Evolutionary conservation across 805 yeast species (phyloP).

Genomic region (Wickerhamia fluorescens): DNA sequence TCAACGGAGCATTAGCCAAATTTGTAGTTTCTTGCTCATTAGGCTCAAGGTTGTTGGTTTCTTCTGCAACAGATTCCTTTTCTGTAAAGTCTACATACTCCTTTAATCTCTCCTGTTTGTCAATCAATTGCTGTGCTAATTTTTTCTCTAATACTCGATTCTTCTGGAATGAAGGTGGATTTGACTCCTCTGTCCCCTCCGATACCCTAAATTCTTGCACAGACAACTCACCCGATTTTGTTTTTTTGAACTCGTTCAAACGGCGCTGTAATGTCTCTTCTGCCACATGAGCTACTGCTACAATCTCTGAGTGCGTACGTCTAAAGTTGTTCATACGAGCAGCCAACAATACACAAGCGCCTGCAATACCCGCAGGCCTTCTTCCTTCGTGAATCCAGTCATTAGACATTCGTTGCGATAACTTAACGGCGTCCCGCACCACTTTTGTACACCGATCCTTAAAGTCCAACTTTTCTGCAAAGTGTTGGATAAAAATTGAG

Average conservation of each 20-base stretch:
- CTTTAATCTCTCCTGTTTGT: conserved; percentile 1
- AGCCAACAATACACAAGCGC: conserved; percentile 88
- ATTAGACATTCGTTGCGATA: conserved; percentile 84
- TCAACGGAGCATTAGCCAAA: too few species aligned
- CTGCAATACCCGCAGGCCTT: conserved; percentile 97
- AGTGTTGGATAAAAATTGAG: conserved; percentile 85
- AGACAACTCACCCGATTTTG: conserved; percentile 67
- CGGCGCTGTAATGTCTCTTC: conserved; percentile 89
- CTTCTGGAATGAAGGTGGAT: conserved; percentile 78
- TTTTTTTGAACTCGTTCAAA: conserved; percentile 76
- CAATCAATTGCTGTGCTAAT: conserved; percentile 12
- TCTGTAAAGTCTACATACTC: conserved; percentile 1
- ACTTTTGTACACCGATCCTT: conserved; percentile 71
- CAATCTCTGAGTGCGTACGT: conserved; percentile 87
- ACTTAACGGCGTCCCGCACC: conserved; percentile 75
- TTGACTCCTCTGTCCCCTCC: conserved; percentile 35
- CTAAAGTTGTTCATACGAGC: conserved; percentile 95
- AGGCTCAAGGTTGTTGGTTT: not conserved
- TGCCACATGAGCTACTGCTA: conserved; percentile 91
- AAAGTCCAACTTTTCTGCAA: conserved; percentile 80
- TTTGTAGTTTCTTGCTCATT: not conserved
- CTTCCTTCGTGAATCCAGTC: conserved; percentile 98
- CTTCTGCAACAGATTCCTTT: conserved; percentile 1
- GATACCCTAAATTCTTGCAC: conserved; percentile 65
- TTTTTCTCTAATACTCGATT: conserved; percentile 49